Evolutionary conservation across 164 flowering plant genomes (phyloP).

Genomic region (Magnolia sinica): DNA sequence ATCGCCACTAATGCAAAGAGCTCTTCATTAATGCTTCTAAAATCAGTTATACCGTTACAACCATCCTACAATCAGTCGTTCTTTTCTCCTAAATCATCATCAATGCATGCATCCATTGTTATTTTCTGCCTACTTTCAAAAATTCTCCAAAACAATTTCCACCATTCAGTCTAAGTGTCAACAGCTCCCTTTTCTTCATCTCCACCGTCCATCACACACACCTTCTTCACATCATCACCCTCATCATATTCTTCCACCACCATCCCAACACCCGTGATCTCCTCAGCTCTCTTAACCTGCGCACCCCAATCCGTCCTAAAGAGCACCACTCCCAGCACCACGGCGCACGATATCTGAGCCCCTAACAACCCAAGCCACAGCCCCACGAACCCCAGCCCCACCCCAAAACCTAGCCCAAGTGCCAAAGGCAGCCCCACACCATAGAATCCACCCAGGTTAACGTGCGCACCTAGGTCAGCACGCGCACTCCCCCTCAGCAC

Average conservation of each 20-base stretch:
- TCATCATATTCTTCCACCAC: not conserved
- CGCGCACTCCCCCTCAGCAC: constrained; percentile 22
- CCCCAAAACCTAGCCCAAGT: constrained; percentile 16
- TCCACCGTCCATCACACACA: not conserved
- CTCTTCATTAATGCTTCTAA: no score
- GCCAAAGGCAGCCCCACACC: constrained; percentile 23
- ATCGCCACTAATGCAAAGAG: no score
- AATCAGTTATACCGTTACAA: no score
- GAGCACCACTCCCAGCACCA: constrained; percentile 11
- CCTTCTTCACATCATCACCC: not conserved
- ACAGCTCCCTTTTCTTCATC: not conserved
- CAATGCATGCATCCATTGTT: no score
- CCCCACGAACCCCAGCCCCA: constrained; percentile 20
- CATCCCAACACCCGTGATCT: constrained; percentile 4
- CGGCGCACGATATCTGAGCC: constrained; percentile 17
- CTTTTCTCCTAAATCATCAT: no score
- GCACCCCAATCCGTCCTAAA: constrained; percentile 11
- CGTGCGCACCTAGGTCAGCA: constrained; percentile 17
- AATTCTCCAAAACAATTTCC: no score
- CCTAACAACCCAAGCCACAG: constrained; percentile 23
- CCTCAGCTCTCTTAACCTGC: constrained; percentile 13
- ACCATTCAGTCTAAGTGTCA: not conserved
- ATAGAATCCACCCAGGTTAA: constrained; percentile 17
- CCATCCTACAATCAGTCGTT: no score
- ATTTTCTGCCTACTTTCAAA: no score